Evolutionary conservation across 192 early-diverging fungal genomes (phyloP).

Genomic region (Thamnidium elegans): DNA sequence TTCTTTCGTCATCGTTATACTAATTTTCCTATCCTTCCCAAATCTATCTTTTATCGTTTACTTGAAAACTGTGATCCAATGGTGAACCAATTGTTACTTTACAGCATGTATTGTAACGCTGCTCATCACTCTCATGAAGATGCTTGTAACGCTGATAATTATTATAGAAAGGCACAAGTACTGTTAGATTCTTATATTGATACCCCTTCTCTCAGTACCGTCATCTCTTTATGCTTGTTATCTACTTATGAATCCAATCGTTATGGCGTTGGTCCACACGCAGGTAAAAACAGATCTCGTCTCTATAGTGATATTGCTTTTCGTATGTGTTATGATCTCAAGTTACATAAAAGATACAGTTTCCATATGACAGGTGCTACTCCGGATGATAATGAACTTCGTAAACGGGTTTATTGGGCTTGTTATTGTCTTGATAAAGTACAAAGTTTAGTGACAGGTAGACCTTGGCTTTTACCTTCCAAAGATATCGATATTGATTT

Average conservation of each 20-base stretch:
- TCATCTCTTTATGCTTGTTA: constrained; percentile 22
- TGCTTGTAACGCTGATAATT: constrained; percentile 5
- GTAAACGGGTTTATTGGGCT: constrained; percentile 30
- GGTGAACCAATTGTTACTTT: constrained; percentile 14
- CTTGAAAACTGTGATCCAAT: constrained; percentile 10
- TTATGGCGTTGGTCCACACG: not conserved
- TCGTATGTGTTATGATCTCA: constrained; percentile 24
- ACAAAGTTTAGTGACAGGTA: constrained; percentile 1
- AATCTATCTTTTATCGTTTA: constrained; percentile 2
- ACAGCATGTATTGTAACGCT: constrained; percentile 24
- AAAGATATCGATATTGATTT: constrained; percentile 22
- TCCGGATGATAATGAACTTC: constrained; percentile 21
- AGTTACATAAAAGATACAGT: constrained; percentile 12
- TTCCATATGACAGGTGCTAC: not conserved
- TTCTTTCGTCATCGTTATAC: constrained; percentile 26
- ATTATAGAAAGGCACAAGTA: constrained; percentile 12
- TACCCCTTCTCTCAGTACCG: constrained; percentile 19
- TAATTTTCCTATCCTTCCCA: constrained; percentile 21
- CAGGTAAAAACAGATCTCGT: constrained; percentile 1
- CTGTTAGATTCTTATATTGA: constrained; percentile 10
- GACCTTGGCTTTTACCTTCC: constrained; percentile 15
- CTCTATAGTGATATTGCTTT: constrained; percentile 26
- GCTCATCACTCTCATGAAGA: constrained; percentile 12
- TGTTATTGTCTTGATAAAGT: constrained; percentile 37
- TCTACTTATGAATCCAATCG: constrained; percentile 24